Base-by-base conservation (phyloP, 805 yeast species). In the Myxozyma neotropica region DNA sequence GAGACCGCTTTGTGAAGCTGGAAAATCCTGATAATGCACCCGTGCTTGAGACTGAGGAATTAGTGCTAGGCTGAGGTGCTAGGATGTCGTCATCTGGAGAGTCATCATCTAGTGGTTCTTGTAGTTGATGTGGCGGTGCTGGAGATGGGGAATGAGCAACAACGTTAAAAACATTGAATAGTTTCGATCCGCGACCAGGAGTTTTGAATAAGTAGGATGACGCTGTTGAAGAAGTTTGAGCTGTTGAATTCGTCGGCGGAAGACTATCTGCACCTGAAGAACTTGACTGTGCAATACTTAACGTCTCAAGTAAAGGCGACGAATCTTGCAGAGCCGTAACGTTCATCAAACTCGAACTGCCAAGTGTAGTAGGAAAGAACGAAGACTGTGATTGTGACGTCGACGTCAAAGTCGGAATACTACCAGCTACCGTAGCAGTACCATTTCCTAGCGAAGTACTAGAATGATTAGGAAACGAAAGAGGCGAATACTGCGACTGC, bases 1-100 rank as follows among this genome's bases (percentile, higher is more conserved):
- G 64, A 17, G 60, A 52, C 15, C 59, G 54, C 27, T 56, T 56
- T 26, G 57, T 23, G 12, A 48, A 43, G 26, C 51, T 59, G 2
- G 47, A 40, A 40, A 55, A 53, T 7, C 57, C 54, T 10, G 63
- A 39, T 0, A 46, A 23, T 1, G 49, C 49, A 12, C 54, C 54
- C 3, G 54, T 39, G 27, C 54, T 50, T 19, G 54, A 50, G 17
- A 40, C 49, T 38, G 50, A 53, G 13, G 49, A 53, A 31, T 45
- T 44, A 24, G 50, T 43, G 31, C 46, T 44, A 3, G 2, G 10
- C 27, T 53, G 50, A 35, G 24, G 53, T 1, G 53, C 53, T 4
- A 48, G 40, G 10, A 12, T 15, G 21, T 48, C 33, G 19, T 48
- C 53, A 21, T 23, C 33, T 47, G 2, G 2, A 13, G n/a, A n/a